Evolutionary conservation across 371 early-diverging fungal species (phyloP).

Genomic region (Circinella umbellata): DNA sequence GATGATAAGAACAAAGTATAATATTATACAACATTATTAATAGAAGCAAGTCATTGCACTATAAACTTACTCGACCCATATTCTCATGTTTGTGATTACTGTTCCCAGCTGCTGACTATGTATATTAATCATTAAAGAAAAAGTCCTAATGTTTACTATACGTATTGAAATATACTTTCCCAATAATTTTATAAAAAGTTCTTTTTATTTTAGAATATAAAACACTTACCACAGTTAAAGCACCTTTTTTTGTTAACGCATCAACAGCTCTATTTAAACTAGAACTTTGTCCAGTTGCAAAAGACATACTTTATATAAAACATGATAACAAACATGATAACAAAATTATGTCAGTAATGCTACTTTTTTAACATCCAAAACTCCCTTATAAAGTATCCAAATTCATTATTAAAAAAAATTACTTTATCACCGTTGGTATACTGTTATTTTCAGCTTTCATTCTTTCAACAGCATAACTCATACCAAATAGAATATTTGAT

Average conservation of each 20-base stretch:
- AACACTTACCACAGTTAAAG: constrained; percentile 14
- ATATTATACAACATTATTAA: too few species aligned
- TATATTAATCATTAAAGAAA: not conserved
- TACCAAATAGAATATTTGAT: constrained; percentile 62
- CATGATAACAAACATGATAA: too few species aligned
- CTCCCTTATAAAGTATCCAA: not conserved
- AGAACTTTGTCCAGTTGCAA: constrained; percentile 15
- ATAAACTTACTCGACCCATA: constrained; percentile 26
- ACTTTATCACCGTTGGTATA: constrained; percentile 3
- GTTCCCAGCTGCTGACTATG: constrained; percentile 29
- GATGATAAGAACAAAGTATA: too few species aligned
- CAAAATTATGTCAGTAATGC: too few species aligned
- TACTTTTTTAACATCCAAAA: not conserved
- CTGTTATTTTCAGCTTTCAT: not conserved
- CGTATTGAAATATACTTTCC: too few species aligned
- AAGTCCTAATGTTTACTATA: too few species aligned
- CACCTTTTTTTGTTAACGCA: constrained; percentile 11
- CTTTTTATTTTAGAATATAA: too few species aligned
- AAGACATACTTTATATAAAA: constrained; percentile 18
- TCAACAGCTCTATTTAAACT: constrained; percentile 24
- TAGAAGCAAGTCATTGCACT: too few species aligned
- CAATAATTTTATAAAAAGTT: too few species aligned
- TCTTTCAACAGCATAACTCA: constrained; percentile 24
- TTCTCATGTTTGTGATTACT: constrained; percentile 27
- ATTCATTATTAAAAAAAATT: not conserved